Evolutionary conservation across 306 rosid species (phyloP).

Genomic region (Arachis hypogaea): DNA sequence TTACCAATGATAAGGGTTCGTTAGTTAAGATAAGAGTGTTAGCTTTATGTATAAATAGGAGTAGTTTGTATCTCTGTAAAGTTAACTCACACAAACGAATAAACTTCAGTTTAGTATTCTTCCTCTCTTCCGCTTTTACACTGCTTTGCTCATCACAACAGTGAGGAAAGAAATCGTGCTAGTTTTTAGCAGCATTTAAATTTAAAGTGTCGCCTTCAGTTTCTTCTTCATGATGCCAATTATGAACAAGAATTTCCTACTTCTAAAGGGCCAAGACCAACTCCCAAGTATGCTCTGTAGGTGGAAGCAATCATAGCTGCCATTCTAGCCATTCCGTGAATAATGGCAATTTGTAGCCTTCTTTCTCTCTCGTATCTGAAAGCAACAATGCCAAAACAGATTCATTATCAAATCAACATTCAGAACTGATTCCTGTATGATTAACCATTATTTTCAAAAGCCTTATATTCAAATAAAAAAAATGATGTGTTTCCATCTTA

Average conservation of each 20-base stretch:
- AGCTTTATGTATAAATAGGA: too few species aligned
- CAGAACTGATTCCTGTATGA: slow-evolving; percentile 1
- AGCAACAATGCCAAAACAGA: slow-evolving; percentile 31
- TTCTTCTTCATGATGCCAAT: slow-evolving; percentile 18
- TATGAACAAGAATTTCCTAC: slow-evolving; percentile 44
- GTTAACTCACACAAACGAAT: too few species aligned
- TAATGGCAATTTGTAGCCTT: slow-evolving; percentile 71
- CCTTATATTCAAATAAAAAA: slow-evolving; percentile 8
- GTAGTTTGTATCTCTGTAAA: too few species aligned
- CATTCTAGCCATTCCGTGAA: slow-evolving; percentile 99
- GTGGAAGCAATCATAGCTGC: slow-evolving; percentile 97
- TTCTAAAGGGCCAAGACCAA: slow-evolving; percentile 94
- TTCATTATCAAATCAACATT: slow-evolving; percentile 19
- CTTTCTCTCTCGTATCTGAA: slow-evolving; percentile 77
- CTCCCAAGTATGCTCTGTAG: slow-evolving; percentile 85
- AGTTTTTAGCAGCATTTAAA: background rate
- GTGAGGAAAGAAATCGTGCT: slow-evolving; percentile 20
- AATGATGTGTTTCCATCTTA: slow-evolving; percentile 2
- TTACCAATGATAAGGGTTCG: too few species aligned
- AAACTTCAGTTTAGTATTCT: too few species aligned
- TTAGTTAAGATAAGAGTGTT: too few species aligned
- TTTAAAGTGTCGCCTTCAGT: slow-evolving; percentile 23
- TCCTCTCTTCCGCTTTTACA: too few species aligned
- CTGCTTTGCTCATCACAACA: too few species aligned
- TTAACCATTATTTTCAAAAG: background rate